phyloP scores from a whole-genome alignment of 2,329 filamentous ascomycete genomes.

The Lachnellula cervina region DNA sequence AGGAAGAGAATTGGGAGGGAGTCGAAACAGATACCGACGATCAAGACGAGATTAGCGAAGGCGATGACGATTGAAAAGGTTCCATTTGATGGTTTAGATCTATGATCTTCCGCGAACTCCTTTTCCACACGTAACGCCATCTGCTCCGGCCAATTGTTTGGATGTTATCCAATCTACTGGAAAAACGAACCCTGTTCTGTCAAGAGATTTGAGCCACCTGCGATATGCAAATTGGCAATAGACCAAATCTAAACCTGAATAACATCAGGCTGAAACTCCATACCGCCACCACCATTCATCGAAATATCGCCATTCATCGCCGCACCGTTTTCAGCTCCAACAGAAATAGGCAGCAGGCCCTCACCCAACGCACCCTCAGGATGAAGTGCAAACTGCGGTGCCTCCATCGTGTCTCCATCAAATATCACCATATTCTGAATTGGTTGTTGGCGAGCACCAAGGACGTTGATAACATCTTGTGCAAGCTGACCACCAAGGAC shows the following conservation, averaged over 20 bases:
- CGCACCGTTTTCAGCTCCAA: slow-evolving; percentile 20
- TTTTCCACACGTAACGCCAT: slow-evolving; percentile 9
- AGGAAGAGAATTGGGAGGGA: slow-evolving; percentile 32
- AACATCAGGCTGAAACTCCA: slow-evolving; percentile 21
- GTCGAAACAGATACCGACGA: slow-evolving; percentile 27
- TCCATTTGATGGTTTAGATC: slow-evolving; percentile 2
- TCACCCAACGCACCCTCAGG: slow-evolving; percentile 56
- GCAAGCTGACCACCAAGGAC: slow-evolving; percentile 86
- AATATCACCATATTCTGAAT: slow-evolving; percentile 94
- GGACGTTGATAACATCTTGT: slow-evolving; percentile 95
- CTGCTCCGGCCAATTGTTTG: background rate
- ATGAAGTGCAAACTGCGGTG: slow-evolving; percentile 76
- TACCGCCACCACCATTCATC: slow-evolving; percentile 9
- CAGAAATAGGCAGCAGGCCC: slow-evolving; percentile 37
- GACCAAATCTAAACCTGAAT: slow-evolving; percentile 14
- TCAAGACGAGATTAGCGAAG: slow-evolving; percentile 28
- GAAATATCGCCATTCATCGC: slow-evolving; percentile 10
- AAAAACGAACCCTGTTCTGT: background rate
- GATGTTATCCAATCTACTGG: background rate
- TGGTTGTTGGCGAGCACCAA: slow-evolving; percentile 86
- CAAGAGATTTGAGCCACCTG: background rate
- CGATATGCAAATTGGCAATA: background rate
- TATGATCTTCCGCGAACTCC: slow-evolving; percentile 2
- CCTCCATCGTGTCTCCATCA: slow-evolving; percentile 75
- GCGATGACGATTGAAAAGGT: slow-evolving; percentile 11